Evolutionary conservation across 2,329 filamentous ascomycete genomes (phyloP).

Genomic region (Penicillium sp.): DNA sequence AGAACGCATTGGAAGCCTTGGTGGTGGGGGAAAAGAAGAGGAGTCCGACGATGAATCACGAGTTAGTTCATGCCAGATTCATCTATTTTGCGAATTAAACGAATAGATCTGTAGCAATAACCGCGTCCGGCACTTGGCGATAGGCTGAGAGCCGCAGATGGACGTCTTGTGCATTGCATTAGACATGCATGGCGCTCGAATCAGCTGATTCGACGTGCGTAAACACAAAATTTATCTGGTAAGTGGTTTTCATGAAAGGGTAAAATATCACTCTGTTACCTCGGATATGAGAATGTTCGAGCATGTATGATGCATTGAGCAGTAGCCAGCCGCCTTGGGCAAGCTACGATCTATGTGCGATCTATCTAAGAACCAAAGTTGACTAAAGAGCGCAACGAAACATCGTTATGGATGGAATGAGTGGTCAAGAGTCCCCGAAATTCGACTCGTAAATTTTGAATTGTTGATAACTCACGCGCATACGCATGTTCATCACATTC

Average conservation of each 20-base stretch:
- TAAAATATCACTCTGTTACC: not conserved
- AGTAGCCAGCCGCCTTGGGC: not conserved
- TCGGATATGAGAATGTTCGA: not conserved
- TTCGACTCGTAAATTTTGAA: not conserved
- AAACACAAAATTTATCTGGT: too few species aligned
- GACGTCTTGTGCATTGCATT: not conserved
- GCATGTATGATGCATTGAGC: not conserved
- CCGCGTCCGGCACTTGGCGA: not conserved
- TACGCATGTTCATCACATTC: constrained; percentile 3
- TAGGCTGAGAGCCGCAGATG: constrained; percentile 6
- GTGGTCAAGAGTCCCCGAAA: too few species aligned
- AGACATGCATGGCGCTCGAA: constrained; percentile 5
- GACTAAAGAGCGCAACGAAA: not conserved
- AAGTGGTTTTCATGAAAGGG: too few species aligned
- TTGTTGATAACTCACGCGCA: not conserved
- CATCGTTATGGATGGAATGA: not conserved
- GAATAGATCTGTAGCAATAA: constrained; percentile 3
- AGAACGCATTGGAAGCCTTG: too few species aligned
- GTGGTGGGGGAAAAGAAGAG: not conserved
- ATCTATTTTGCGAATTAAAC: not conserved
- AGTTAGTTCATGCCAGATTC: not conserved
- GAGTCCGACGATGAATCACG: not conserved
- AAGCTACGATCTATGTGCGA: not conserved
- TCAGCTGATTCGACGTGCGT: constrained; percentile 2
- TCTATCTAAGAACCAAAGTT: not conserved